Percentiles rank a stretch among this genome's conserved stretches.
phyloP scores from a whole-genome alignment of 83 land plant genomes.

The Isoetes engelmannii region DNA sequence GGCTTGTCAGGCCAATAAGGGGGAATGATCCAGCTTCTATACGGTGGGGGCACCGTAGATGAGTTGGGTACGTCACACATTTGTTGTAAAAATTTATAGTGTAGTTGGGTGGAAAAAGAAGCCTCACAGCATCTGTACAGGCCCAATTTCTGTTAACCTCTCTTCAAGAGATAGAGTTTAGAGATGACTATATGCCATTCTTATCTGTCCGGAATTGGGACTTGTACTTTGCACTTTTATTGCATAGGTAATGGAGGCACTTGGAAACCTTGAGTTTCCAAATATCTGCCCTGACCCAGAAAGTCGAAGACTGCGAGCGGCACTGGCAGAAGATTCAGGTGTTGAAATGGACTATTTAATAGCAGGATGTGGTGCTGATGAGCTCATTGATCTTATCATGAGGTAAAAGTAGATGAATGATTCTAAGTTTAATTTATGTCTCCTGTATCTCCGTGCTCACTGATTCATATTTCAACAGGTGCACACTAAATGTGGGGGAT shows the following conservation, averaged over 20 bases:
- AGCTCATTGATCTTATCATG: conserved; percentile 97
- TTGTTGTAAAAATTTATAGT: too few relatives aligned
- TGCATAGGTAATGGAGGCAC: conserved; percentile 77
- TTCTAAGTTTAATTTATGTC: too few relatives aligned
- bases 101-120: too few relatives aligned
- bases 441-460: not conserved
- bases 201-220: too few relatives aligned
- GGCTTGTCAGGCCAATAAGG: too few relatives aligned
- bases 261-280: conserved; percentile 86
- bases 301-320: conserved; percentile 79
- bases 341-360: conserved; percentile 79
- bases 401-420: conserved; percentile 33
- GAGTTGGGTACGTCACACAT: too few relatives aligned
- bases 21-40: too few relatives aligned
- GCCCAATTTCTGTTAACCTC: too few relatives aligned
- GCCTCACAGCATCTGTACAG: too few relatives aligned
- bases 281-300: conserved; percentile 97
- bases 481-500: conserved; percentile 94
- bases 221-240: not conserved
- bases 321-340: conserved; percentile 89
- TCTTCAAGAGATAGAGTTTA: too few relatives aligned
- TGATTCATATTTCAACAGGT: conserved; percentile 39
- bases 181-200: too few relatives aligned
- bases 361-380: conserved; percentile 99
- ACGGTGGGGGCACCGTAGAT: too few relatives aligned